phyloP scores from a whole-genome alignment of 2,329 filamentous ascomycete genomes.

The Alternaria sp. region DNA sequence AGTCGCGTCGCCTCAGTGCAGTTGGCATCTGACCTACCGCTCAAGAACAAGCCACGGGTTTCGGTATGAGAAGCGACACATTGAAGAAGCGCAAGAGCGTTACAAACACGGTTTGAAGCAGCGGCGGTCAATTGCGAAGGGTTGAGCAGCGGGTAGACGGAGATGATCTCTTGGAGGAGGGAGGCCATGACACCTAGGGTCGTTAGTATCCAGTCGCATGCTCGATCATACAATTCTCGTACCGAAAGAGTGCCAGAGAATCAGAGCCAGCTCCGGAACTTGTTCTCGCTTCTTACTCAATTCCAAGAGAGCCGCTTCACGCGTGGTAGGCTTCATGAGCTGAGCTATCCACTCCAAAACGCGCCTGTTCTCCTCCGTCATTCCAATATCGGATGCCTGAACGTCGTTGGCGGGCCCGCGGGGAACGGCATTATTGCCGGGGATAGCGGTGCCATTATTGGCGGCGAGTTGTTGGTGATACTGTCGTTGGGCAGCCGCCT shows the following conservation, averaged over 20 bases:
- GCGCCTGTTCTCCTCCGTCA: slow-evolving; percentile 89
- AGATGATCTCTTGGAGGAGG: slow-evolving; percentile 96
- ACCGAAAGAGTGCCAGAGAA: slow-evolving; percentile 99
- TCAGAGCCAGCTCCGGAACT: slow-evolving; percentile 93
- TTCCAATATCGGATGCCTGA: slow-evolving; percentile 54
- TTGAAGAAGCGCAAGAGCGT: slow-evolving; percentile 92
- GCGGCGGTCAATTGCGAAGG: slow-evolving; percentile 96
- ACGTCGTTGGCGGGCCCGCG: slow-evolving; percentile 51
- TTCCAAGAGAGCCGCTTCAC: slow-evolving; percentile 91
- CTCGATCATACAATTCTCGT: slow-evolving; percentile 28
- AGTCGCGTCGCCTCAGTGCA: slow-evolving; percentile 12
- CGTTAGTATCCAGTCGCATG: slow-evolving; percentile 23
- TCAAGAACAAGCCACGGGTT: slow-evolving; percentile 90
- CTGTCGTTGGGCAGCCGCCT: slow-evolving; percentile 58
- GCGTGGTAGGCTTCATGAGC: slow-evolving; percentile 82
- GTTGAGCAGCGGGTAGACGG: slow-evolving; percentile 95
- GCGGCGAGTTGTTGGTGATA: slow-evolving; percentile 79
- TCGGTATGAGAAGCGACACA: slow-evolving; percentile 98
- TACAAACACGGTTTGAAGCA: slow-evolving; percentile 97
- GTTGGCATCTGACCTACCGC: slow-evolving; percentile 65
- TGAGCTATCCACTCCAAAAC: slow-evolving; percentile 95
- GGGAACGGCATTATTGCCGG: slow-evolving; percentile 48
- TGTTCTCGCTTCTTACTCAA: slow-evolving; percentile 99
- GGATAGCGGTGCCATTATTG: slow-evolving; percentile 64
- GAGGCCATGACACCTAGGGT: slow-evolving; percentile 92